Percentiles rank a stretch among this genome's conserved stretches.
phyloP scores from a whole-genome alignment of 768 basidiomycete species.

The Podaxis sp. region DNA sequence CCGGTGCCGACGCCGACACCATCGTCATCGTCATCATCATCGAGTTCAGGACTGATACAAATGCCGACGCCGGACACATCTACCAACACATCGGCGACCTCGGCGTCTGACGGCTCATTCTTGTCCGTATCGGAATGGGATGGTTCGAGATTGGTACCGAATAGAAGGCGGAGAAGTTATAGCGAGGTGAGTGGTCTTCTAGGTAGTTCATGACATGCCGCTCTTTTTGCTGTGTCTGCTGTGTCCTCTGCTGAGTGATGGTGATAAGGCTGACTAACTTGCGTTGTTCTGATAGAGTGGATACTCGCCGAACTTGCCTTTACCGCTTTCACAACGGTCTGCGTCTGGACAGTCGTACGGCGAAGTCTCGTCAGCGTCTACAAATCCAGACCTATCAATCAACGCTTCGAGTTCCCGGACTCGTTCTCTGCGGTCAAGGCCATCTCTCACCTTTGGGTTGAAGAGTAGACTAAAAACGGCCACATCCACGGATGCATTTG shows the following conservation, averaged over 20 bases:
- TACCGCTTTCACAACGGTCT: background rate
- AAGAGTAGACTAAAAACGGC: background rate
- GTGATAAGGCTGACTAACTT: background rate
- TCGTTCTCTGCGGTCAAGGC: background rate
- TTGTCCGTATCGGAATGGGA: constrained; percentile 1
- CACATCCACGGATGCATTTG: background rate
- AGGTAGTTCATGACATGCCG: background rate
- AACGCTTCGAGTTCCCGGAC: background rate
- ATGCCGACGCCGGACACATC: background rate
- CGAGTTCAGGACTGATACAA: background rate
- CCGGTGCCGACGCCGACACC: background rate
- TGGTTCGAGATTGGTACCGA: constrained; percentile 1
- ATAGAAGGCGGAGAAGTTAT: constrained; percentile 10
- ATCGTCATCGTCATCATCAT: background rate
- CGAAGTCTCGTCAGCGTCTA: background rate
- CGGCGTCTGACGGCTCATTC: background rate
- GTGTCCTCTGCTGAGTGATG: background rate
- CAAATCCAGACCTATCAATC: background rate
- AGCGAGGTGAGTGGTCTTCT: constrained; percentile 1
- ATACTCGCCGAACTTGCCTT: background rate
- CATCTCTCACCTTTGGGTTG: background rate
- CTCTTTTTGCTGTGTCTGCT: background rate
- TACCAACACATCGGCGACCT: background rate
- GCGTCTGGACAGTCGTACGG: background rate
- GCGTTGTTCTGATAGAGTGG: background rate